Evolutionary conservation across 768 basidiomycete genomes (phyloP), one percentile per base, ranked within the genome.

Genomic region (Pulveroboletus sp.): DNA sequence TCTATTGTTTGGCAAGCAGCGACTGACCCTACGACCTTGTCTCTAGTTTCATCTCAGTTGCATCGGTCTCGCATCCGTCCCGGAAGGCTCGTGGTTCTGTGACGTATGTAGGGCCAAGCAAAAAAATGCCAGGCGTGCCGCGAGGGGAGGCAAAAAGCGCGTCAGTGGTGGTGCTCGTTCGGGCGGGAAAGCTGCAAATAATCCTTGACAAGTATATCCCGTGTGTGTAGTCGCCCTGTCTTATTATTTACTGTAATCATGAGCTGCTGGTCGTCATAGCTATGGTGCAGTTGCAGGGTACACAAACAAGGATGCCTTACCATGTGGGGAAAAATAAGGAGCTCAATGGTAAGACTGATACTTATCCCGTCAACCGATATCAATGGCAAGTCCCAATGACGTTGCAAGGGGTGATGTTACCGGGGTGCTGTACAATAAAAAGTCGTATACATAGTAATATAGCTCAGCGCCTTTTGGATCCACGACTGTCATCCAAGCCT

Each of bases 11-110:
- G 24, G 28, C 15, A n/a, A 44, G 46, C 51, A n/a, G 10, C 17
- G 18, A 26, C 44, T 57, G 21, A 64, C 49, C 55, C 27, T 21
- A 21, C 38, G 49, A 56, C 28, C 49, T 38, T 42, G 48, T 6
- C 14, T 42, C 44, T 59, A 93, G 89, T 93, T 91, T 75, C 89
- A 93, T 66, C 73, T 92, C 49, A 73, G 71, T 13, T 93, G 89
- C 64, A 79, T 89, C 39, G 83, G 84, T 0, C 74, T 93, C 38
- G 71, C 74, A 3, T 75, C 75, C 6, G 75, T 81, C 5, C 89
- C 90, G 0, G 79, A 81, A 2, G 87, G 86, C 1, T 73, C 72
- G 24, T 92, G 89, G 89, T 87, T 76, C 61, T 92, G 89, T 64
- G 81, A 86, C 1, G 68, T 70, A 4, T 92, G 89, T 59, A 75